These are phyloP conservation scores for Delphinella strobiligena DNA, from an alignment of 2,329 filamentous ascomycete species.

Conservation along the genomic window DNA sequence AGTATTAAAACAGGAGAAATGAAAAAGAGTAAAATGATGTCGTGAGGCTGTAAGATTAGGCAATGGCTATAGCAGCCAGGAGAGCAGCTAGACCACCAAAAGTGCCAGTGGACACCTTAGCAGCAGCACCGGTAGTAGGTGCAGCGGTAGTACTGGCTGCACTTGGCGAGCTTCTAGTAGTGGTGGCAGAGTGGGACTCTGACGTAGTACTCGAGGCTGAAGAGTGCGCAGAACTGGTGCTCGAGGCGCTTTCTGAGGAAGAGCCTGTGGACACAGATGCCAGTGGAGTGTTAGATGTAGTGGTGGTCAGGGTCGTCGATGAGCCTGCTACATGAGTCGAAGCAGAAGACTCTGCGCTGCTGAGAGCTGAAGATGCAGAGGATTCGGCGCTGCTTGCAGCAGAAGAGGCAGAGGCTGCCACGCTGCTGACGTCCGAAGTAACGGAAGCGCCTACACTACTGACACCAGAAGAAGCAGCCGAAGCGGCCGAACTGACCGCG, in stretches of 20 bases:
- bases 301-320: neutral
- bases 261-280: too few species aligned
- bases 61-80: too few species aligned
- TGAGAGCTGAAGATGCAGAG: neutral
- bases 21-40: too few species aligned
- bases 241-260: neutral
- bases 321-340: too few species aligned
- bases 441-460: constrained; percentile 1
- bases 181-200: neutral
- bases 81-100: constrained; percentile 2
- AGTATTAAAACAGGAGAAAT: too few species aligned
- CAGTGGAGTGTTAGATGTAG: neutral
- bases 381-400: neutral
- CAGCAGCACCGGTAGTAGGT: constrained; percentile 7
- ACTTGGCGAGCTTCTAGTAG: neutral
- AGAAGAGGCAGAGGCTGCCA: neutral
- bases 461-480: constrained; percentile 1
- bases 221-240: neutral
- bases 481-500: constrained; percentile 3
- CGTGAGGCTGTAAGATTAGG: too few species aligned
- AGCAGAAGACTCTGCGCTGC: too few species aligned
- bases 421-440: neutral
- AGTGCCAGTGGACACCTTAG: neutral
- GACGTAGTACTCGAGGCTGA: neutral
- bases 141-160: constrained; percentile 8